Base-by-base conservation (phyloP, 495 filamentous ascomycete species). In the Penicillium maclennaniae region DNA sequence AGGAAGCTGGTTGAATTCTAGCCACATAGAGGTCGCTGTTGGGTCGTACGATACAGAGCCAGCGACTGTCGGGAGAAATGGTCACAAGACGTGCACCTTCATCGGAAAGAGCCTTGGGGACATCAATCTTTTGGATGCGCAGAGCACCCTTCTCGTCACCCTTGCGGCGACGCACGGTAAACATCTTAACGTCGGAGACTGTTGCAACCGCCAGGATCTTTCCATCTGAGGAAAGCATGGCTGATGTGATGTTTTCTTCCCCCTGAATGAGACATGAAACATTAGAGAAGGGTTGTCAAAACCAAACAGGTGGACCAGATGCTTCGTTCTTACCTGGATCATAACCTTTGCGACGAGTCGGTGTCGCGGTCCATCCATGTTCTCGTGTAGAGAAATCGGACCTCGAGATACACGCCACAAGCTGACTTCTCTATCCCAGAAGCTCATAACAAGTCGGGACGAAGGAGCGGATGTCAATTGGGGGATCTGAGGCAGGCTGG, bases 351-450 rank as follows among this genome's bases (percentile, higher is more conserved):
- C 87, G 23, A 91, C 76, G 1, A 92, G 72, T 58, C 85, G 63
- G 56, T 76, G 63, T 60, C 71, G 74, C 56, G 79, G 69, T 26
- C 79, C 66, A 37, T 77, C 69, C 14, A 71, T 67, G 31, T 59
- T 69, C 44, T 78, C 67, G 42, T 79, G 67, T 65, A 69, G 66
- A 65, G 70, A 70, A 14, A 59, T 48, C 41, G 70, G 71, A 12
- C 68, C 70, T 20, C 68, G 63, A 31, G 60, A 75, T 14, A 91
- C 62, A 40, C 83, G 82, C 91, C 91, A 99, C 53, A 99, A 82
- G 53, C 83, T 83, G 21, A 97, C 73, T 60, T 96, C 88, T 55
- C 86, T 79, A 47, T 92, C 88, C 93, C 93, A 99, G 86, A 90
- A 97, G 61, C 88, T 91, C 71, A 92, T 82, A 10, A 98, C 71